These are phyloP conservation scores for Trichosporon sp. DNA, from an alignment of 1,284 basidiomycete genomes.

Conservation along the genomic window DNA sequence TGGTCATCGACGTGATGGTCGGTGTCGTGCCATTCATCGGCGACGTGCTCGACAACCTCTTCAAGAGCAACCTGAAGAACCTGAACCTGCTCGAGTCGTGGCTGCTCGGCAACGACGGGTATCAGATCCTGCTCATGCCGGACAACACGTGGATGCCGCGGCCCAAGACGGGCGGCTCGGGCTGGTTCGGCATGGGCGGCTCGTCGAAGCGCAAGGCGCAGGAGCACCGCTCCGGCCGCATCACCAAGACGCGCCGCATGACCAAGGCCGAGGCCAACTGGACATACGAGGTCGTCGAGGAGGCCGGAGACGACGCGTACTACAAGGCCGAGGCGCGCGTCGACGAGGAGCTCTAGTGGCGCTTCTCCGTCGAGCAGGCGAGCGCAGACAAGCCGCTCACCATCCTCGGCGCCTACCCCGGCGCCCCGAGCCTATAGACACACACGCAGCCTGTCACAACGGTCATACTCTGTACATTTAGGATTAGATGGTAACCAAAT, in stretches of 20 bases:
- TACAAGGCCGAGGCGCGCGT: conserved; percentile 3
- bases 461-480: not conserved
- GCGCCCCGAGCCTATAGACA: not conserved
- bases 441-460: not conserved
- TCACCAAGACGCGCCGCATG: conserved; percentile 1
- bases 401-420: not conserved
- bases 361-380: not conserved
- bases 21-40: conserved; percentile 48
- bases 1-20: conserved; percentile 42
- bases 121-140: conserved; percentile 50
- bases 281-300: not conserved
- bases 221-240: not conserved
- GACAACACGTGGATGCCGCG: conserved; percentile 16
- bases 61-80: conserved; percentile 50
- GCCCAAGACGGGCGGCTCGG: not conserved
- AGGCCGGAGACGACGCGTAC: not conserved
- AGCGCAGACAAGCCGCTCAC: not conserved
- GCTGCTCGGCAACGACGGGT: conserved; percentile 34
- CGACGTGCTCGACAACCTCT: conserved; percentile 49
- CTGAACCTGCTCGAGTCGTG: conserved; percentile 42
- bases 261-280: conserved; percentile 2
- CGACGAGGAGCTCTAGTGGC: not conserved
- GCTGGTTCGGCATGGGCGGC: not conserved
- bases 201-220: conserved; percentile 3
- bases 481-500: conserved; percentile 1